A percentile compares a stretch with the other conserved stretches of the same genome.
These are phyloP conservation scores for Collybia sp. DNA, from an alignment of 768 basidiomycete genomes.

Conservation along the genomic window DNA sequence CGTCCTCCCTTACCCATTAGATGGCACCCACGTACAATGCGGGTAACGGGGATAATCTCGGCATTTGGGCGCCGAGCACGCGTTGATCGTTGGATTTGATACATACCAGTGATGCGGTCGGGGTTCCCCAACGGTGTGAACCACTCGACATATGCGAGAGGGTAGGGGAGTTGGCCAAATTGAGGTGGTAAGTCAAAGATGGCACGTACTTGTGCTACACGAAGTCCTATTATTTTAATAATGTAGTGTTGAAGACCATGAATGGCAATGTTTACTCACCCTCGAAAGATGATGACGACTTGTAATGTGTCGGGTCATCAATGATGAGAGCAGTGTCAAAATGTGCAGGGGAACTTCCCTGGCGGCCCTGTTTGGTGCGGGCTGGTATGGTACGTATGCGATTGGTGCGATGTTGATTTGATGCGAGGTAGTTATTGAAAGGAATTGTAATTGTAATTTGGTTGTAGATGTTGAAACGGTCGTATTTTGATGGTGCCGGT, in stretches of 20 bases:
- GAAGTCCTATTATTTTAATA: conserved; percentile 8
- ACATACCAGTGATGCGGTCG: conserved; percentile 6
- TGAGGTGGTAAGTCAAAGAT: conserved; percentile 12
- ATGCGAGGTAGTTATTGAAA: conserved; percentile 5
- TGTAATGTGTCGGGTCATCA: conserved; percentile 3
- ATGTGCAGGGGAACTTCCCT: background rate
- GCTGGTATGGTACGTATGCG: conserved; percentile 3
- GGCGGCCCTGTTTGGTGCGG: background rate
- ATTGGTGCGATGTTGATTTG: background rate
- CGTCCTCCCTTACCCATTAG: conserved; percentile 1
- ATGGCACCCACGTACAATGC: background rate
- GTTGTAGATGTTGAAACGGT: conserved; percentile 9
- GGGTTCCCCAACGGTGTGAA: conserved; percentile 13
- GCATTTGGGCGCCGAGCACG: background rate
- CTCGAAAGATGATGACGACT: background rate
- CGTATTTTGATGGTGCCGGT: background rate
- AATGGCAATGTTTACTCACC: background rate
- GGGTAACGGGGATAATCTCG: background rate
- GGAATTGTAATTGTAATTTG: conserved; percentile 1
- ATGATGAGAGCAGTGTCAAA: conserved; percentile 9
- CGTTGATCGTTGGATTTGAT: background rate
- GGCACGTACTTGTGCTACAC: conserved; percentile 13
- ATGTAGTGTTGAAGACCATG: background rate
- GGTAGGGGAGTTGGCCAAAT: conserved; percentile 6
- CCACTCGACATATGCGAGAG: conserved; percentile 20